These are phyloP conservation scores for Zymoseptoria crescenta DNA, from an alignment of 2,329 filamentous ascomycete genomes.

Conservation along the genomic window DNA sequence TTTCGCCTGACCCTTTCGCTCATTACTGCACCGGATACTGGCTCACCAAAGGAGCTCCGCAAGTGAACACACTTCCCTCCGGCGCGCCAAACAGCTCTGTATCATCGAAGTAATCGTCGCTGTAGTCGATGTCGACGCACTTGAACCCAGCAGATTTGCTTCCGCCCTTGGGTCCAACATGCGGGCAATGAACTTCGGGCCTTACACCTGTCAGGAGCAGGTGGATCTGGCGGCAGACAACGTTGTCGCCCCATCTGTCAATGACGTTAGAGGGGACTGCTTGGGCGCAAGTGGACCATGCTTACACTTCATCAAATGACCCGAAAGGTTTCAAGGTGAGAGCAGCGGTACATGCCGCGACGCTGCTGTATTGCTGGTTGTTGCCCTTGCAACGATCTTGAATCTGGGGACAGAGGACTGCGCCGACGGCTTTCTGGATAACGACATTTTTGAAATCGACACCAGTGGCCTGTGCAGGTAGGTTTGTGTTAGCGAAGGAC, in stretches of 20 bases:
- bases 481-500: background rate
- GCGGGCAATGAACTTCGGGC: slow-evolving; percentile 26
- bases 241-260: slow-evolving; percentile 35
- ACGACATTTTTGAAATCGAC: slow-evolving; percentile 21
- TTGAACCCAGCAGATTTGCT: slow-evolving; percentile 15
- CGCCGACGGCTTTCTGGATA: slow-evolving; percentile 25
- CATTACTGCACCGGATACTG: background rate
- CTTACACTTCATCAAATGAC: slow-evolving; percentile 33
- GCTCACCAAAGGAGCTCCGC: slow-evolving; percentile 5
- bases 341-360: slow-evolving; percentile 26
- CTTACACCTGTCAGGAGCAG: slow-evolving; percentile 29
- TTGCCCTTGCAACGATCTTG: slow-evolving; percentile 31
- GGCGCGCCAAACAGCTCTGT: slow-evolving; percentile 14
- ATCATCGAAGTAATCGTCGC: slow-evolving; percentile 23
- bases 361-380: slow-evolving; percentile 32
- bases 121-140: slow-evolving; percentile 24
- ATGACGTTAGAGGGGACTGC: background rate
- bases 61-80: slow-evolving; percentile 11
- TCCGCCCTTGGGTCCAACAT: slow-evolving; percentile 25
- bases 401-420: slow-evolving; percentile 30
- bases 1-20: background rate
- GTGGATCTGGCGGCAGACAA: slow-evolving; percentile 38
- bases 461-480: slow-evolving; percentile 8
- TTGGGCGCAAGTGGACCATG: background rate
- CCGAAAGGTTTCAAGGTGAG: slow-evolving; percentile 33